Conservation (phyloP, 2,329 filamentous ascomycete genomes). For the Karstenula rhodostoma region DNA sequence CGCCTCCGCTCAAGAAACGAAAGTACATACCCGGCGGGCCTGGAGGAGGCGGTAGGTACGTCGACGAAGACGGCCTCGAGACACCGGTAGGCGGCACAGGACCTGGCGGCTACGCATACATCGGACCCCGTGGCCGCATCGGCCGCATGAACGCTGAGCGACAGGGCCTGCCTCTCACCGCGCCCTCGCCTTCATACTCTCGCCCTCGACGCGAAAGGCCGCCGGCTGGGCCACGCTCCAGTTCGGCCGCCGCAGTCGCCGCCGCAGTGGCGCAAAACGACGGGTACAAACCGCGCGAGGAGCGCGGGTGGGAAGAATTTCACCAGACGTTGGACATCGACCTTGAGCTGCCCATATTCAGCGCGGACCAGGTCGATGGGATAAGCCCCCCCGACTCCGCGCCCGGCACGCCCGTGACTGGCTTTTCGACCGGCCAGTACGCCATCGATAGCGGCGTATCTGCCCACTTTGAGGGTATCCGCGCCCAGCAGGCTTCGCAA, state of each 20-base stretch:
- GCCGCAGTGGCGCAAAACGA: constrained; percentile 89
- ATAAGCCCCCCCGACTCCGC: constrained; percentile 58
- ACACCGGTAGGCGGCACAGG: constrained; percentile 62
- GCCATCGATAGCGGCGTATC: constrained; percentile 47
- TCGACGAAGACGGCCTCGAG: constrained; percentile 74
- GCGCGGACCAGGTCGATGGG: constrained; percentile 85
- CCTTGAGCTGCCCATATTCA: constrained; percentile 77
- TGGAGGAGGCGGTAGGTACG: constrained; percentile 83
- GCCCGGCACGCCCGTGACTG: constrained; percentile 53
- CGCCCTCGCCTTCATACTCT: constrained; percentile 57
- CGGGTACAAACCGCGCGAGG: constrained; percentile 96
- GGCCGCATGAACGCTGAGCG: constrained; percentile 59
- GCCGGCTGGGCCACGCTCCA: constrained; percentile 72
- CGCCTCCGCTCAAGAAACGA: constrained; percentile 55
- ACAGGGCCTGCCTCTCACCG: constrained; percentile 51
- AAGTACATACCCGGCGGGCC: constrained; percentile 85
- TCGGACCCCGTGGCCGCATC: constrained; percentile 62
- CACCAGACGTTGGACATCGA: constrained; percentile 95
- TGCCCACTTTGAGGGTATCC: constrained; percentile 44
- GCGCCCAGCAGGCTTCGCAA: constrained; percentile 37
- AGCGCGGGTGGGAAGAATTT: constrained; percentile 97
- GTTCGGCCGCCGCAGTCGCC: constrained; percentile 86
- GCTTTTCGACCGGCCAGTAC: constrained; percentile 37
- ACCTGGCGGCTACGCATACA: constrained; percentile 59
- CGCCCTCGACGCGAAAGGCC: constrained; percentile 50